Evolutionary conservation across 2,329 filamentous ascomycete species (phyloP).

Genomic region (Xylariaceae sp.): DNA sequence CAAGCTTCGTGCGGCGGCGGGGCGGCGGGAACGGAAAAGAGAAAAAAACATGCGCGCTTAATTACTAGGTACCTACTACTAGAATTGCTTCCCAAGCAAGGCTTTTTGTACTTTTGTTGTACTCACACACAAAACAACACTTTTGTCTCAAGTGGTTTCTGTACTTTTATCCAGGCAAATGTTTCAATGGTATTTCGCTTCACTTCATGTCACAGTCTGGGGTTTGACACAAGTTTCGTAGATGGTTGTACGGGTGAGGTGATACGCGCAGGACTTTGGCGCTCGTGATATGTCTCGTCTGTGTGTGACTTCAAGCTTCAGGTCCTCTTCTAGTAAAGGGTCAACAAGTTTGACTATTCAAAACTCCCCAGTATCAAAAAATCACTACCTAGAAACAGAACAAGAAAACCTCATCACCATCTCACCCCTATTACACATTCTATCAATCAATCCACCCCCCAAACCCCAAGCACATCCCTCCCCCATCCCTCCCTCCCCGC

Average conservation of each 20-base stretch:
- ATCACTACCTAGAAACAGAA: too few species aligned
- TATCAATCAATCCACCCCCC: conserved; percentile 23
- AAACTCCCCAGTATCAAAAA: too few species aligned
- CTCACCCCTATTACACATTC: conserved; percentile 2
- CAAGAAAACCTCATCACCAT: too few species aligned
- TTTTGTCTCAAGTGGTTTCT: neutral
- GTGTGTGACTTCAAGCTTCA: too few species aligned
- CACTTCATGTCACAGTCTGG: too few species aligned
- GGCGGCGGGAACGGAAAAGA: neutral
- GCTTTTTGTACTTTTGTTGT: neutral
- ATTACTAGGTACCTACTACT: neutral
- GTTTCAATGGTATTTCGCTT: neutral
- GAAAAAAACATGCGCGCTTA: neutral
- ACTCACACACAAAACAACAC: neutral
- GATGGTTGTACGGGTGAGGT: too few species aligned
- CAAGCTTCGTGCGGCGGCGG: neutral
- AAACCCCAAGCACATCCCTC: conserved; percentile 28
- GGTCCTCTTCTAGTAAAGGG: too few species aligned
- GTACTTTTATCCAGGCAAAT: neutral
- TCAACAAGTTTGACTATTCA: too few species aligned
- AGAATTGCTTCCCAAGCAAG: neutral
- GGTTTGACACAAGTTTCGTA: too few species aligned
- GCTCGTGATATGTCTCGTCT: too few species aligned
- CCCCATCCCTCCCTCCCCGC: conserved; percentile 7
- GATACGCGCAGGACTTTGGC: too few species aligned